These are phyloP conservation scores for Stropharia rugosoannulata DNA, from an alignment of 768 basidiomycete genomes.

Conservation along the genomic window DNA sequence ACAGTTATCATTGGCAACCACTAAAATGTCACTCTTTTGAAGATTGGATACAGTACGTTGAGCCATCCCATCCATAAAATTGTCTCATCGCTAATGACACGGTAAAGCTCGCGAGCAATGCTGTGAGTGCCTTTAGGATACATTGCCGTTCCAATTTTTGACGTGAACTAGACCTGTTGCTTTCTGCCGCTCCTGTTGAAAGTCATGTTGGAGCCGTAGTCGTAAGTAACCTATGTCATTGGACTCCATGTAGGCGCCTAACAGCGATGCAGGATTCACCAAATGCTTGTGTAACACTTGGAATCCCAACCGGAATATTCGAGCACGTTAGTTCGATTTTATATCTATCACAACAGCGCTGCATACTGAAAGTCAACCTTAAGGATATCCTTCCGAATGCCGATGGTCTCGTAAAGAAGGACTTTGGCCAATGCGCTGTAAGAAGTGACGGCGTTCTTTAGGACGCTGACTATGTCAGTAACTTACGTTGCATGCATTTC, in stretches of 20 bases:
- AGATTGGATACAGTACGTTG: conserved; percentile 71
- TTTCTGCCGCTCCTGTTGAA: conserved; percentile 71
- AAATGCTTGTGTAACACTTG: conserved; percentile 76
- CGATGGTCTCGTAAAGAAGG: conserved; percentile 56
- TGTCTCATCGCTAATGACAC: not conserved
- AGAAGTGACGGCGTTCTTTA: conserved; percentile 55
- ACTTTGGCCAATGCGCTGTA: conserved; percentile 67
- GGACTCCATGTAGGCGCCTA: not conserved
- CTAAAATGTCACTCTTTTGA: not conserved
- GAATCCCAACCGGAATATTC: conserved; percentile 76
- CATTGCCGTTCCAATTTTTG: not conserved
- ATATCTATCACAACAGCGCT: not conserved
- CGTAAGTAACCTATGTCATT: conserved; percentile 33
- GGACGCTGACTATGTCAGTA: conserved; percentile 11
- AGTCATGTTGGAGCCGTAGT: conserved; percentile 71
- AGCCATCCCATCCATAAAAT: no score
- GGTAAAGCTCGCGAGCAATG: conserved; percentile 70
- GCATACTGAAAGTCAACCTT: not conserved
- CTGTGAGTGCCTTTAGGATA: conserved; percentile 36
- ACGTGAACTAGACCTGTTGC: conserved; percentile 50
- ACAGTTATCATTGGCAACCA: not conserved
- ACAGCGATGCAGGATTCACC: conserved; percentile 55
- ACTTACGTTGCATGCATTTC: not conserved
- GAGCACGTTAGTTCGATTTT: conserved; percentile 47
- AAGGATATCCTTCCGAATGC: conserved; percentile 70